phyloP scores from a whole-genome alignment of 2,329 filamentous ascomycete genomes.

The Nectriaceae sp. region DNA sequence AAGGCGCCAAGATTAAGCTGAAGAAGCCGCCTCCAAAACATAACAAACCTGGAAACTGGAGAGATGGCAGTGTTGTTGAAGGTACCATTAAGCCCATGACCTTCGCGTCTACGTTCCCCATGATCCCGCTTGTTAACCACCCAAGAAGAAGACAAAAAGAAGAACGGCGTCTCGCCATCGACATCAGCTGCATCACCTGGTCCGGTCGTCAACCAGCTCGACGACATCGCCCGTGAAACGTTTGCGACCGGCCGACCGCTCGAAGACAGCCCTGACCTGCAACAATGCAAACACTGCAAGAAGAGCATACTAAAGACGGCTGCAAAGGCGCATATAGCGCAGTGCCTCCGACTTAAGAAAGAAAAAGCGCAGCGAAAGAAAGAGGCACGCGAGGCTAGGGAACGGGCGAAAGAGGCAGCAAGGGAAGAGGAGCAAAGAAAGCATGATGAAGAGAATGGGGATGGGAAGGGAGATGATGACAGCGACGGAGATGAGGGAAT shows the following conservation, averaged over 20 bases:
- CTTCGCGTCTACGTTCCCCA: background rate
- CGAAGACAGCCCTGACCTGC: conserved; percentile 75
- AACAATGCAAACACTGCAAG: conserved; percentile 93
- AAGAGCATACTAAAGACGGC: conserved; percentile 78
- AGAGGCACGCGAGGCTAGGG: conserved; percentile 70
- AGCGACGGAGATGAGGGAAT: conserved; percentile 47
- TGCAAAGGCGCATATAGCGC: conserved; percentile 77
- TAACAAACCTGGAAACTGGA: conserved; percentile 70
- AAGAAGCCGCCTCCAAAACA: conserved; percentile 65
- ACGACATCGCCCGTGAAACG: conserved; percentile 73
- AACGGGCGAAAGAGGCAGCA: conserved; percentile 64
- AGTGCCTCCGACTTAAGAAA: conserved; percentile 82
- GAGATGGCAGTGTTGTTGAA: conserved; percentile 64
- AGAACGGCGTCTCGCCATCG: conserved; percentile 45
- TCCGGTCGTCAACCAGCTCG: conserved; percentile 67
- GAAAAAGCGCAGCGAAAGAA: conserved; percentile 79
- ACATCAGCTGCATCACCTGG: conserved; percentile 50
- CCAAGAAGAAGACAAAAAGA: conserved; percentile 55
- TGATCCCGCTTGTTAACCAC: conserved; percentile 6
- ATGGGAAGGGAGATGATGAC: conserved; percentile 53
- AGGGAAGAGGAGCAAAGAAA: conserved; percentile 57
- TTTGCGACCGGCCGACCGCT: conserved; percentile 82
- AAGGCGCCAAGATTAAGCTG: conserved; percentile 59
- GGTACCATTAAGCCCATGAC: conserved; percentile 44
- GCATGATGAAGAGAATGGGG: conserved; percentile 49